Evolutionary conservation across 495 filamentous ascomycete genomes (phyloP).

Genomic region (Tuber umbilicatum): DNA sequence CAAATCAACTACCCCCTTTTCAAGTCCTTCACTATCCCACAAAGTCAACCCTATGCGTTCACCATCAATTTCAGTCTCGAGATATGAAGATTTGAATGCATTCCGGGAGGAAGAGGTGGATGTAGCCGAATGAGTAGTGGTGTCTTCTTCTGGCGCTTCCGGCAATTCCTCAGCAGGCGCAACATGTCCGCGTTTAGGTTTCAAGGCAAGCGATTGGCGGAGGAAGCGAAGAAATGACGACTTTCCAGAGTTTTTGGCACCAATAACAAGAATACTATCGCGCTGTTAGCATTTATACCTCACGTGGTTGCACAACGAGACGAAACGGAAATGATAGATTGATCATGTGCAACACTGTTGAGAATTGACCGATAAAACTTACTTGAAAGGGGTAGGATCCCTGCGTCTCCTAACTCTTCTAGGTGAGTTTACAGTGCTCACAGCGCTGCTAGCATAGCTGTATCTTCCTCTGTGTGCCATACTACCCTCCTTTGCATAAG

Average conservation of each 20-base stretch:
- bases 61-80: slow-evolving; percentile 89
- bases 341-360: not conserved
- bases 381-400: slow-evolving; percentile 98
- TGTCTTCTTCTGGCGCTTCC: slow-evolving; percentile 44
- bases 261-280: slow-evolving; percentile 80
- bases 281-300: slow-evolving; percentile 9
- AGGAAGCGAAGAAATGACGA: slow-evolving; percentile 96
- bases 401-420: slow-evolving; percentile 86
- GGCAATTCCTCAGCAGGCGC: slow-evolving; percentile 49
- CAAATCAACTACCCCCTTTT: slow-evolving; percentile 87
- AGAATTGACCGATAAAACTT: slow-evolving; percentile 45
- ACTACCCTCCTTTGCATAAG: slow-evolving; percentile 78
- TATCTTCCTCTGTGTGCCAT: slow-evolving; percentile 96
- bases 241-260: slow-evolving; percentile 83
- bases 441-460: slow-evolving; percentile 88
- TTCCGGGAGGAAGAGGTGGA: slow-evolving; percentile 47
- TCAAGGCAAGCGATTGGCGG: slow-evolving; percentile 70
- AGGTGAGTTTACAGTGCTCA: slow-evolving; percentile 90
- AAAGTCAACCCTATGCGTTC: slow-evolving; percentile 89
- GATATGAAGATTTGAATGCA: slow-evolving; percentile 52
- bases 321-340: slow-evolving; percentile 5
- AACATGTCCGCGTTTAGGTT: slow-evolving; percentile 59
- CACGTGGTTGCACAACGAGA: slow-evolving; percentile 2
- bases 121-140: slow-evolving; percentile 36
- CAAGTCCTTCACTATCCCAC: slow-evolving; percentile 91